phyloP scores from a whole-genome alignment of 2,329 filamentous ascomycete species.

The Ascochyta pisi region DNA sequence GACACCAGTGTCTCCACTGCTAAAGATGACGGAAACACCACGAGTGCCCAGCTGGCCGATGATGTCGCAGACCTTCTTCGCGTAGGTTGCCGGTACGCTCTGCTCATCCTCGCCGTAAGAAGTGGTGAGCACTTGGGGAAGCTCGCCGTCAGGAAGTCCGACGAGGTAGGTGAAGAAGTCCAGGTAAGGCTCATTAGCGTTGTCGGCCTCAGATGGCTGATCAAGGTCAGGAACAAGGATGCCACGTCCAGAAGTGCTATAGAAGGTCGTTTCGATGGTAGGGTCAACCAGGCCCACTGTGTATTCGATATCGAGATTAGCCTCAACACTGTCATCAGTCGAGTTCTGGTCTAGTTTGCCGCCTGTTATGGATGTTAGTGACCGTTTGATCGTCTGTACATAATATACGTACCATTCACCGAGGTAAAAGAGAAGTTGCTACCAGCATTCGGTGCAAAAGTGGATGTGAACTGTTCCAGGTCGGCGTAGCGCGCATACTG shows the following conservation, averaged over 20 bases:
- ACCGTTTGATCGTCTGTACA: too few species aligned
- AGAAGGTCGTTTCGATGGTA: slow-evolving; percentile 53
- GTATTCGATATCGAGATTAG: slow-evolving; percentile 60
- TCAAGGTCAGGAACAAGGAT: slow-evolving; percentile 57
- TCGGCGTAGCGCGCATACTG: slow-evolving; percentile 58
- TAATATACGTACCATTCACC: slow-evolving; percentile 50
- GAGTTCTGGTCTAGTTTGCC: slow-evolving; percentile 46
- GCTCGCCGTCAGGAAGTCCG: slow-evolving; percentile 40
- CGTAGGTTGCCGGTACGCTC: slow-evolving; percentile 46
- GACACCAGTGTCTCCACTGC: slow-evolving; percentile 50
- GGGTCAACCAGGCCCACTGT: slow-evolving; percentile 55
- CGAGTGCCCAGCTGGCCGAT: slow-evolving; percentile 51
- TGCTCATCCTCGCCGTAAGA: slow-evolving; percentile 53
- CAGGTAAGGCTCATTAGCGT: slow-evolving; percentile 58
- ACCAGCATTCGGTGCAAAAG: slow-evolving; percentile 51
- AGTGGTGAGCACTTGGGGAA: slow-evolving; percentile 48
- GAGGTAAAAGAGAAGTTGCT: slow-evolving; percentile 55
- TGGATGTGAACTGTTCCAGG: slow-evolving; percentile 50
- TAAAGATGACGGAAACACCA: slow-evolving; percentile 51
- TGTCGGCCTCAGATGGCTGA: slow-evolving; percentile 50
- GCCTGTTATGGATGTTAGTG: slow-evolving; percentile 24
- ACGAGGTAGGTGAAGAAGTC: slow-evolving; percentile 49
- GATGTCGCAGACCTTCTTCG: slow-evolving; percentile 49
- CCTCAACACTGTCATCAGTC: slow-evolving; percentile 53
- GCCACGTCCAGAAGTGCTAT: slow-evolving; percentile 57